A percentile compares a stretch with the other conserved stretches of the same genome.
These are phyloP conservation scores for Yamadazyma endophytica DNA, from an alignment of 805 yeast species.

Conservation along the genomic window DNA sequence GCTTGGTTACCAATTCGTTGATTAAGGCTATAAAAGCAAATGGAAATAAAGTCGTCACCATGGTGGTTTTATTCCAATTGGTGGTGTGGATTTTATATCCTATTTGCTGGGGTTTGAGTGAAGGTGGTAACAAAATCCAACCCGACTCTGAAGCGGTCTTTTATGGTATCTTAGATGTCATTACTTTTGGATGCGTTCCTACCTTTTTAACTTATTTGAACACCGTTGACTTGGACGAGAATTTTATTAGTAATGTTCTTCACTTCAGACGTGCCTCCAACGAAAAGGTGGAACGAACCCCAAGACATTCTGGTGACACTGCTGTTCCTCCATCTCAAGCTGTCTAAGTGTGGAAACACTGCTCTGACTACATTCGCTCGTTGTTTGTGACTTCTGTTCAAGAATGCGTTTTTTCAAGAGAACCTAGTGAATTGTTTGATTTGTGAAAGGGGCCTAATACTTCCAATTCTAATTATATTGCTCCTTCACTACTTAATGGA, in stretches of 20 bases:
- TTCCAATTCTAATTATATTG: too few species aligned
- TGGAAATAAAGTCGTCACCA: slow-evolving; percentile 9
- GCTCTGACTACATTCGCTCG: too few species aligned
- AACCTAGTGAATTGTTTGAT: too few species aligned
- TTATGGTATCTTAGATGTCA: slow-evolving; percentile 55
- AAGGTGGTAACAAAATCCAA: slow-evolving; percentile 60
- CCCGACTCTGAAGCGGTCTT: slow-evolving; percentile 58
- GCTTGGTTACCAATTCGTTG: slow-evolving; percentile 18
- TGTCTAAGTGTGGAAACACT: too few species aligned
- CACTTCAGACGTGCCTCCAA: slow-evolving; percentile 5
- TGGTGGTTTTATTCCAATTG: slow-evolving; percentile 26
- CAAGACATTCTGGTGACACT: slow-evolving; percentile 45
- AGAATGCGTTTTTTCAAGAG: too few species aligned
- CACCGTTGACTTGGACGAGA: slow-evolving; percentile 21
- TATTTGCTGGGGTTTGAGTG: slow-evolving; percentile 50
- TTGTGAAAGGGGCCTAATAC: too few species aligned
- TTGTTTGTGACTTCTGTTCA: too few species aligned
- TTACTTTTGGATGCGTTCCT: slow-evolving; percentile 42
- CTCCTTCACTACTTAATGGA: too few species aligned
- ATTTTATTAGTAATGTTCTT: slow-evolving; percentile 15
- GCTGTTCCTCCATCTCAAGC: slow-evolving; percentile 21
- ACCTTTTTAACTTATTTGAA: slow-evolving; percentile 27
- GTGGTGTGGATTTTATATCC: slow-evolving; percentile 48
- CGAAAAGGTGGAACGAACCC: slow-evolving; percentile 25
- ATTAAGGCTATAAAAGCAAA: slow-evolving; percentile 4